Conservation (phyloP, 495 filamentous ascomycete species). For the Lasiosphaeria hispida region DNA sequence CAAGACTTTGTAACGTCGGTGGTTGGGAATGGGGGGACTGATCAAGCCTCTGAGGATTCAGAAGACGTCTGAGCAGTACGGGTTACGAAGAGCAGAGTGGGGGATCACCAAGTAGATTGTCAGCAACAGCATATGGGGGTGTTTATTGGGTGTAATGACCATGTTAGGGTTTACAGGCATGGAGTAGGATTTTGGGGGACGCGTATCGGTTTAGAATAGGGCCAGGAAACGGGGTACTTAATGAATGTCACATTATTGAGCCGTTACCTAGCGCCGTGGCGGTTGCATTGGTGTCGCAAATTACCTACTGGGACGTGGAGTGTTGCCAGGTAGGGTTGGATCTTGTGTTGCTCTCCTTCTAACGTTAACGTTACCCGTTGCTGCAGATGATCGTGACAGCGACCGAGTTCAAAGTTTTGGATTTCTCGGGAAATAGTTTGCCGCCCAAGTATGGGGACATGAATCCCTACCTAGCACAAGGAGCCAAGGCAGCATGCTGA, state of each 20-base stretch:
- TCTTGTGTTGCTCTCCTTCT: too few relatives aligned
- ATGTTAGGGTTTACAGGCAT: conserved; percentile 4
- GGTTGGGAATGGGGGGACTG: conserved; percentile 40
- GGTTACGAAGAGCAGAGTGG: neutral
- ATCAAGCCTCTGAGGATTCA: conserved; percentile 33
- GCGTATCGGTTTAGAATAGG: neutral
- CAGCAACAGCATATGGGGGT: too few relatives aligned
- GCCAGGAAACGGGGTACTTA: neutral
- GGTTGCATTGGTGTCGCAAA: conserved; percentile 6
- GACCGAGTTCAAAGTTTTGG: too few relatives aligned
- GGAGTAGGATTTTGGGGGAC: neutral
- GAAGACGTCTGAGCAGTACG: conserved; percentile 19
- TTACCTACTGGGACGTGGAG: neutral
- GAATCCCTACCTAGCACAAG: neutral
- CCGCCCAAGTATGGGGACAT: neutral
- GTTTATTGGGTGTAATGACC: neutral
- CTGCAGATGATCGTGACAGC: too few relatives aligned
- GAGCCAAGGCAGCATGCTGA: too few relatives aligned
- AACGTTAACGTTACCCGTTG: too few relatives aligned
- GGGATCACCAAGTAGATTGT: too few relatives aligned
- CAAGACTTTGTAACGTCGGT: conserved; percentile 72
- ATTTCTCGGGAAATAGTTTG: neutral
- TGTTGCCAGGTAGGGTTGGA: too few relatives aligned
- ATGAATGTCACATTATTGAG: conserved; percentile 8
- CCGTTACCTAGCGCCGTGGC: conserved; percentile 1